Evolutionary conservation across 257 asterid species (phyloP).

Genomic region (Lycium ferocissimum): DNA sequence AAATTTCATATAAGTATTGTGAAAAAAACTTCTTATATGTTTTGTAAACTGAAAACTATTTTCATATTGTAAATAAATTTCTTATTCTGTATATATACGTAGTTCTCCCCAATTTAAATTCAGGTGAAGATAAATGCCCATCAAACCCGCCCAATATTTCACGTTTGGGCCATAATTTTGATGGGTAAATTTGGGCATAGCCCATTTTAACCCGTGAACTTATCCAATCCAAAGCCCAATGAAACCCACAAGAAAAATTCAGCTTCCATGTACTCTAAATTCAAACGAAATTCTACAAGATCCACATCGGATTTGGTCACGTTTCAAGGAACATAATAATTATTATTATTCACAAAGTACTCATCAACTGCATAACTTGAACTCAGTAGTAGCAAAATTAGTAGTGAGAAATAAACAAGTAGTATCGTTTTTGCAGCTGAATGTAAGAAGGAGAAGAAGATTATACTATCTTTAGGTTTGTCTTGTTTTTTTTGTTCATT

Average conservation of each 20-base stretch:
- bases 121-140: too few relatives aligned
- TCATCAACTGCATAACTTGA: conserved; percentile 24
- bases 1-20: too few relatives aligned
- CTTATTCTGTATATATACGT: too few relatives aligned
- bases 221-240: conserved; percentile 67
- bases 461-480: background rate
- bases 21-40: too few relatives aligned
- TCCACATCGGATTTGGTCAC: conserved; percentile 54
- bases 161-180: too few relatives aligned
- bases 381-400: background rate
- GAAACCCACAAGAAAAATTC: conserved; percentile 81
- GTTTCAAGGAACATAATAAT: background rate
- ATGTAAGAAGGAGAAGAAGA: background rate
- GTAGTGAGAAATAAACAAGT: background rate
- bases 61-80: too few relatives aligned
- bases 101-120: too few relatives aligned
- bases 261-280: conserved; percentile 82
- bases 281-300: conserved; percentile 71
- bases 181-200: too few relatives aligned
- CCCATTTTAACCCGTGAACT: background rate
- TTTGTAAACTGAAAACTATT: too few relatives aligned
- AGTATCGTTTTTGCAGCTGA: background rate
- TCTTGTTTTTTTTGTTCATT: too few relatives aligned
- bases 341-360: background rate
- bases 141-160: too few relatives aligned